A percentile compares a stretch with the other conserved stretches of the same genome.
These are phyloP conservation scores for Cyathus striatus DNA, from an alignment of 768 basidiomycete species.

Conservation along the genomic window DNA sequence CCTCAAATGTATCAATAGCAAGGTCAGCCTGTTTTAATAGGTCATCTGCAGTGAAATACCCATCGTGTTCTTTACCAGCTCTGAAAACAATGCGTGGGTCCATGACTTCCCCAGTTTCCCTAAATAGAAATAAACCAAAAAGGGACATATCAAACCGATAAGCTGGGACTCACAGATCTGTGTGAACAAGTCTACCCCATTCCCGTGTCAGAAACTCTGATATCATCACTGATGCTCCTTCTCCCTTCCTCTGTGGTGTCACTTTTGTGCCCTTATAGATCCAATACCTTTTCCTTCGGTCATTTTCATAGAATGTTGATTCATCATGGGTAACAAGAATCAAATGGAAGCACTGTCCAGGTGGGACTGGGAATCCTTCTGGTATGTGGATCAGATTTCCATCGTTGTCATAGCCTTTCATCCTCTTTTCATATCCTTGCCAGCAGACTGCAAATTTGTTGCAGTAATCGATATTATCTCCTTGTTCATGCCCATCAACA, in stretches of 20 bases:
- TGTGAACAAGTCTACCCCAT: constrained; percentile 18
- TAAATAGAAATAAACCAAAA: no score
- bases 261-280: constrained; percentile 12
- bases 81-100: constrained; percentile 14
- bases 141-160: no score
- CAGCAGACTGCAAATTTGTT: constrained; percentile 16
- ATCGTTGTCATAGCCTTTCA: constrained; percentile 18
- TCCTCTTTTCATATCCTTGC: constrained; percentile 17
- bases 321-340: constrained; percentile 26
- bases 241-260: constrained; percentile 24
- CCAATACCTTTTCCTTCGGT: constrained; percentile 22
- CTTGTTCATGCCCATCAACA: constrained; percentile 28
- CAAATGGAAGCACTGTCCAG: constrained; percentile 8
- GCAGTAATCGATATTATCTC: constrained; percentile 29
- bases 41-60: constrained; percentile 19
- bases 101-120: no score
- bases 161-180: constrained; percentile 11
- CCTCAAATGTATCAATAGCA: constrained; percentile 26
- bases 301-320: constrained; percentile 32
- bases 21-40: constrained; percentile 15
- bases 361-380: constrained; percentile 13
- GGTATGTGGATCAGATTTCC: constrained; percentile 11
- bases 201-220: constrained; percentile 26
- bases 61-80: constrained; percentile 24
- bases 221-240: constrained; percentile 29